These are phyloP conservation scores for Cyberlindnera veronae DNA, from an alignment of 805 yeast species.

Conservation along the genomic window DNA sequence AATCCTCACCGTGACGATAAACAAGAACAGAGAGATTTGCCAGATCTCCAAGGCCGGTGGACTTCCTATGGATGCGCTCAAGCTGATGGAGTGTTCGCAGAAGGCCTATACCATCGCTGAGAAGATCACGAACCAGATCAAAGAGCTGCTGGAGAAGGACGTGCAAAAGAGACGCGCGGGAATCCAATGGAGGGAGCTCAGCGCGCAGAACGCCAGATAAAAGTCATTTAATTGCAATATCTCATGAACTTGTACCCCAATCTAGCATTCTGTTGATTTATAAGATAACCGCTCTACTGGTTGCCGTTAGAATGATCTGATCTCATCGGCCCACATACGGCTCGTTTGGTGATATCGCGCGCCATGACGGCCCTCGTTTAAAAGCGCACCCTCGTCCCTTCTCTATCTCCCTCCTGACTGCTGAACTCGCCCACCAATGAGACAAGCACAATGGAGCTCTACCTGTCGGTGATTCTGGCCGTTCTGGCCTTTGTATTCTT, in stretches of 20 bases:
- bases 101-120: slow-evolving; percentile 64
- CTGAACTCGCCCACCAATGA: too few species aligned
- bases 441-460: neutral
- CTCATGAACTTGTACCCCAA: too few species aligned
- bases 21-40: slow-evolving; percentile 86
- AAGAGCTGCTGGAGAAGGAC: slow-evolving; percentile 38
- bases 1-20: slow-evolving; percentile 76
- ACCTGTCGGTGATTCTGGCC: slow-evolving; percentile 42
- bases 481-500: slow-evolving; percentile 20
- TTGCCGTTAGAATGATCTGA: too few species aligned
- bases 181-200: slow-evolving; percentile 24
- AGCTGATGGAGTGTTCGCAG: slow-evolving; percentile 64
- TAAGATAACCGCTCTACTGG: too few species aligned
- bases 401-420: too few species aligned
- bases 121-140: slow-evolving; percentile 59
- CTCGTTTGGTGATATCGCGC: too few species aligned
- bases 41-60: slow-evolving; percentile 93
- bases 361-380: neutral
- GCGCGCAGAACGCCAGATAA: slow-evolving; percentile 26
- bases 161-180: slow-evolving; percentile 21
- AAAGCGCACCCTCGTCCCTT: neutral
- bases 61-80: slow-evolving; percentile 68
- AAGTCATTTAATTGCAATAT: too few species aligned
- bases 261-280: too few species aligned
- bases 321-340: too few species aligned